Conservation (phyloP, 306 rosid genomes). For the Pyrus pyrifolia region DNA sequence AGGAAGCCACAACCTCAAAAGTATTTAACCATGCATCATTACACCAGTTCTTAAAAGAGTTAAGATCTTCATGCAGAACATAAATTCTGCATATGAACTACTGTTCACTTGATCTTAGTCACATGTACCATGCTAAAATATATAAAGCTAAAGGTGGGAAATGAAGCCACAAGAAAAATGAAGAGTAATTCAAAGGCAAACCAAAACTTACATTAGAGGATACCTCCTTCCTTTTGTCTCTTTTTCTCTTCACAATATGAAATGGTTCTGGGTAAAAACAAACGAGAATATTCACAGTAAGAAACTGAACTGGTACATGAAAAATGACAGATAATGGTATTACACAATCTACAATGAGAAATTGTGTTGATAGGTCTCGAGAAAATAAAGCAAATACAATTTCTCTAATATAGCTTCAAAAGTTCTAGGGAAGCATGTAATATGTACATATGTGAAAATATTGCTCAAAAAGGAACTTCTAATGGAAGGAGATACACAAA, state of each 20-base stretch:
- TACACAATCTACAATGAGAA: not conserved
- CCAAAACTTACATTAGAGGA: not conserved
- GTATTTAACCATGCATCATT: not conserved
- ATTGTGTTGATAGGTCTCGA: not conserved
- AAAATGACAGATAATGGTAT: not conserved
- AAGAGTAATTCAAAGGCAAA: not conserved
- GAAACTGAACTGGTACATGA: not conserved
- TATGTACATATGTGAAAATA: not conserved
- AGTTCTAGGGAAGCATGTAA: not conserved
- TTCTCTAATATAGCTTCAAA: not conserved
- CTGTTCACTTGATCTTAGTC: too few relatives aligned
- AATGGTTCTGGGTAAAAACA: conserved; percentile 57
- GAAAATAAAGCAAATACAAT: not conserved
- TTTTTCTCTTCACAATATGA: conserved; percentile 93
- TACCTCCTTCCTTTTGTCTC: conserved; percentile 91
- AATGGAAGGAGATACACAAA: not conserved
- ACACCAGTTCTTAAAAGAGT: not conserved
- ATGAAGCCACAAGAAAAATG: not conserved
- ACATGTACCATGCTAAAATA: not conserved
- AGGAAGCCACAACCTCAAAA: not conserved
- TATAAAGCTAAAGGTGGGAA: not conserved
- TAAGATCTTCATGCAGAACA: not conserved
- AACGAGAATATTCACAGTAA: not conserved
- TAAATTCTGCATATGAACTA: not conserved
- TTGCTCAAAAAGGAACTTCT: not conserved